Conservation (phyloP, 2,329 filamentous ascomycete genomes). For the Aspergillus sp. region DNA sequence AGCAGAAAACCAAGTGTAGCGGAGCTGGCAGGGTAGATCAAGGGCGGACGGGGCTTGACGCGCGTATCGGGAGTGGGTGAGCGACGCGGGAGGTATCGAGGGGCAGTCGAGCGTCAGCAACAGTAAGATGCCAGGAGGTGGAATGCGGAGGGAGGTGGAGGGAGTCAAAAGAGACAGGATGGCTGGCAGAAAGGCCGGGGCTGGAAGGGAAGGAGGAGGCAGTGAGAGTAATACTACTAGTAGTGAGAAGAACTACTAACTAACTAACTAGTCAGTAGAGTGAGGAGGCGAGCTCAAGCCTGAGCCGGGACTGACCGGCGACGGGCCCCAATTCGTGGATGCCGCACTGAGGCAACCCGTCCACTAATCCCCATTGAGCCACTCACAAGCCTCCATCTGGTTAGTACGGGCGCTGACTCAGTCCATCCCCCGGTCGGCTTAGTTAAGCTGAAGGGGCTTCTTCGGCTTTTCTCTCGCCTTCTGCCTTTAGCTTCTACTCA, state of each 20-base stretch:
- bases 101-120: not conserved
- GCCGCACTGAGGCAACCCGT: not conserved
- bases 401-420: not conserved
- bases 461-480: not conserved
- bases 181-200: not conserved
- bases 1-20: not conserved
- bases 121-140: not conserved
- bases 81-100: not conserved
- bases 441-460: not conserved
- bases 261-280: not conserved
- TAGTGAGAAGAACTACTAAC: too few relatives aligned
- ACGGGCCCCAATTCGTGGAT: not conserved
- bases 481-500: not conserved
- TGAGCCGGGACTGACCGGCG: not conserved
- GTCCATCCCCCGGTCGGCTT: not conserved
- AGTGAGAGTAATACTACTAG: too few relatives aligned
- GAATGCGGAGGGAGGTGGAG: not conserved
- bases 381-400: conserved; percentile 2
- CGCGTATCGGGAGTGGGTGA: not conserved
- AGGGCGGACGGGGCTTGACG: not conserved
- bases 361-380: not conserved
- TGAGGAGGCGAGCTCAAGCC: not conserved
- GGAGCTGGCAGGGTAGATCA: not conserved
- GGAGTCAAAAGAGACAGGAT: not conserved
- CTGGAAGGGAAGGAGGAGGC: not conserved